Evolutionary conservation across 2,329 filamentous ascomycete species (phyloP).

Genomic region (Fusarium sterilihyphosum): DNA sequence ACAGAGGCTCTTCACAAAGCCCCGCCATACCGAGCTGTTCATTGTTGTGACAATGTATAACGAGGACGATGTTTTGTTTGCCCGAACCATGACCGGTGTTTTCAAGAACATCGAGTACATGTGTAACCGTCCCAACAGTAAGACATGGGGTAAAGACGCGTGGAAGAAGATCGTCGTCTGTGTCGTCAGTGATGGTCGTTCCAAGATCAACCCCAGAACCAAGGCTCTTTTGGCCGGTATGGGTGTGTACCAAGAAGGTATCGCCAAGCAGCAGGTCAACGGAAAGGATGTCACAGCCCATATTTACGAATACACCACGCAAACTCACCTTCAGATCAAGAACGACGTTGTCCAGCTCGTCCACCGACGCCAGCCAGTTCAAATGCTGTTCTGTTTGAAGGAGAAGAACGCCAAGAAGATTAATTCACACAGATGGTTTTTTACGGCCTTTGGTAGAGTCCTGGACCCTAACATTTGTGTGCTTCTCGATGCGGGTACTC

Average conservation of each 20-base stretch:
- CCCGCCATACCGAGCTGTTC: conserved; percentile 92
- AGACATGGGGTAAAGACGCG: conserved; percentile 97
- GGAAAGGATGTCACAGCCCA: conserved; percentile 95
- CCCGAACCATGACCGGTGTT: conserved; percentile 93
- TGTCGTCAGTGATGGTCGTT: conserved; percentile 95
- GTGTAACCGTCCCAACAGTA: conserved; percentile 91
- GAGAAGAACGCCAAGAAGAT: conserved; percentile 99
- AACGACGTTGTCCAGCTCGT: conserved; percentile 88
- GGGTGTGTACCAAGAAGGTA: conserved; percentile 97
- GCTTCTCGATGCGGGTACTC: conserved; percentile 93
- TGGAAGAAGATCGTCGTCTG: conserved; percentile 99
- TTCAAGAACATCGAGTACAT: conserved; percentile 99
- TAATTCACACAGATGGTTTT: conserved; percentile 99
- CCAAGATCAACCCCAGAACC: conserved; percentile 94
- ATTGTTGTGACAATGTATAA: conserved; percentile 99
- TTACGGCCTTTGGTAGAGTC: conserved; percentile 93
- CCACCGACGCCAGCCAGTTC: conserved; percentile 87
- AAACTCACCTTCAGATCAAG: conserved; percentile 88
- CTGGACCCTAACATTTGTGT: conserved; percentile 97
- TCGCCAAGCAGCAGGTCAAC: conserved; percentile 98
- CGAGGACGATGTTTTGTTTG: conserved; percentile 95
- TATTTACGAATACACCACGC: conserved; percentile 94
- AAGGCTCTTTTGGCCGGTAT: conserved; percentile 89
- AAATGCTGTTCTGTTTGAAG: conserved; percentile 97
- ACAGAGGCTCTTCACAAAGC: conserved; percentile 91